Percentiles rank a stretch among this genome's conserved stretches.
Evolutionary conservation across 2,329 filamentous ascomycete genomes (phyloP).

Genomic region (Amauroascus niger): DNA sequence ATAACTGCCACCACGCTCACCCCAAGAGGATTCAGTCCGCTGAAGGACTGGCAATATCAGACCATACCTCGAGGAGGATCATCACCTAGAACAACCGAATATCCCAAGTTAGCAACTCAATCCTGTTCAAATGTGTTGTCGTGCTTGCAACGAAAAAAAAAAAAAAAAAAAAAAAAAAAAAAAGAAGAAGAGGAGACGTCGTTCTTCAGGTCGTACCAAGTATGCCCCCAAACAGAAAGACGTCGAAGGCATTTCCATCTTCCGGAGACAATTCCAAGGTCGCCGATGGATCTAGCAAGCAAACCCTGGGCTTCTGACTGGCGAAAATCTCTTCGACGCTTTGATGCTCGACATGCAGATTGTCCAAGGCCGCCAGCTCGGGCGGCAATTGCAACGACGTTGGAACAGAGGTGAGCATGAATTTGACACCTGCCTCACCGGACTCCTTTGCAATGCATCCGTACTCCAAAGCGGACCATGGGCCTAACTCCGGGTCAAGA

Average conservation of each 20-base stretch:
- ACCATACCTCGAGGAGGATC: slow-evolving; percentile 77
- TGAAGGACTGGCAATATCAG: background rate
- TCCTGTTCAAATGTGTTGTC: background rate
- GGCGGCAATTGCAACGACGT: slow-evolving; percentile 50
- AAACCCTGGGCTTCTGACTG: slow-evolving; percentile 63
- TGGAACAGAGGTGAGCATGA: slow-evolving; percentile 76
- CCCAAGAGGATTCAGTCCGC: background rate
- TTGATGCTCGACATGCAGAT: slow-evolving; percentile 60
- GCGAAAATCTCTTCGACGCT: slow-evolving; percentile 77
- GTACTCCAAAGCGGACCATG: slow-evolving; percentile 93
- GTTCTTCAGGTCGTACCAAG: slow-evolving; percentile 51
- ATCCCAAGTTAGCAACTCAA: background rate
- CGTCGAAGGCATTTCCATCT: slow-evolving; percentile 74
- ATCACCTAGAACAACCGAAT: slow-evolving; percentile 53
- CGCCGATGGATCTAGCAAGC: slow-evolving; percentile 79
- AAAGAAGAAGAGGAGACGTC: background rate
- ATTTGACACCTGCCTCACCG: slow-evolving; percentile 53
- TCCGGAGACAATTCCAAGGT: slow-evolving; percentile 70
- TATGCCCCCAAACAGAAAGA: slow-evolving; percentile 93
- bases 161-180: background rate
- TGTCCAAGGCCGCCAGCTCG: slow-evolving; percentile 51
- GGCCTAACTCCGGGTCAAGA: slow-evolving; percentile 84
- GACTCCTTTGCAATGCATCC: slow-evolving; percentile 76
- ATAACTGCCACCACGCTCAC: background rate
- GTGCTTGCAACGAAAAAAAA: background rate